phyloP scores from a whole-genome alignment of 2,329 filamentous ascomycete species.

The Fusarium mundagurra region DNA sequence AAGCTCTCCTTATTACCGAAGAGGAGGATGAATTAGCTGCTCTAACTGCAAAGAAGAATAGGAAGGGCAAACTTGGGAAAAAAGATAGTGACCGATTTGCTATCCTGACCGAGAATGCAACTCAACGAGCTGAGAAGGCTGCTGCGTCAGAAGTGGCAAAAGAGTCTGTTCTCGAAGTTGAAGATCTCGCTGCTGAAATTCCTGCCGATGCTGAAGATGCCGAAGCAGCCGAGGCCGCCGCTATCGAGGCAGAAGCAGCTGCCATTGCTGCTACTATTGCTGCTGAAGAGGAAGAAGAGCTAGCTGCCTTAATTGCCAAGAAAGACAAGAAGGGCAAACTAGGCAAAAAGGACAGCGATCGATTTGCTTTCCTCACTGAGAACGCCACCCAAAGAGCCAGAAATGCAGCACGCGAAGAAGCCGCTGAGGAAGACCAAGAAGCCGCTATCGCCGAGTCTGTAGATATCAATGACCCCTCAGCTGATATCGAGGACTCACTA shows the following conservation, averaged over 20 bases:
- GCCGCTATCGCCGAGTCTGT: conserved; percentile 28
- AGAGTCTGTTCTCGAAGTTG: conserved; percentile 6
- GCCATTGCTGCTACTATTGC: conserved; percentile 15
- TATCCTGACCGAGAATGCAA: conserved; percentile 35
- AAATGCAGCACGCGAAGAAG: conserved; percentile 33
- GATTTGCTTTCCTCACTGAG: conserved; percentile 32
- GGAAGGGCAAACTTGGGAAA: conserved; percentile 43
- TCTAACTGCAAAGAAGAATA: conserved; percentile 49
- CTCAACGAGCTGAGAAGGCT: conserved; percentile 36
- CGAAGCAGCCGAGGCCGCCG: conserved; percentile 30
- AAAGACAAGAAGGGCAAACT: conserved; percentile 36
- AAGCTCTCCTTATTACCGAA: conserved; percentile 26
- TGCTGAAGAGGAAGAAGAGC: conserved; percentile 37
- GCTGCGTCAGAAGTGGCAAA: conserved; percentile 39
- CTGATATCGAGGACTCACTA: conserved; percentile 16
- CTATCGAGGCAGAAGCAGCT: conserved; percentile 46
- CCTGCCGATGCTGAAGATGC: conserved; percentile 33
- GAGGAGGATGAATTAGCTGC: conserved; percentile 43
- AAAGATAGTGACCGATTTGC: conserved; percentile 46
- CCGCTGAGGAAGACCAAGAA: conserved; percentile 25
- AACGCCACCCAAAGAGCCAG: conserved; percentile 26
- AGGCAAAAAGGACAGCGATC: conserved; percentile 36
- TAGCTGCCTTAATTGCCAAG: conserved; percentile 30
- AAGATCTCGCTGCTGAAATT: conserved; percentile 7
- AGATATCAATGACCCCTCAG: conserved; percentile 17